Conservation (phyloP, 768 basidiomycete genomes). For the Neoboletus brunneissimus region DNA sequence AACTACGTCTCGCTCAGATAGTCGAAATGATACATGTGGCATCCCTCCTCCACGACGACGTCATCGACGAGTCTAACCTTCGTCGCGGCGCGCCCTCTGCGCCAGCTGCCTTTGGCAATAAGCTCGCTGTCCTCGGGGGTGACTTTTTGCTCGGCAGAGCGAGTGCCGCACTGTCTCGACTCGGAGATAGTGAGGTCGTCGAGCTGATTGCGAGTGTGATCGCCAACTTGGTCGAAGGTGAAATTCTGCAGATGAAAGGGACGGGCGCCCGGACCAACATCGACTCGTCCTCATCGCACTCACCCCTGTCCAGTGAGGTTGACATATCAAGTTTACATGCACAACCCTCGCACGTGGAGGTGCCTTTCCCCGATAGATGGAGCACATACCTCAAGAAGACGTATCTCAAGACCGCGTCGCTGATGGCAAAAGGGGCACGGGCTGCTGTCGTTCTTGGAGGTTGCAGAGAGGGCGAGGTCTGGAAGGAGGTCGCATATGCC, state of each 20-base stretch:
- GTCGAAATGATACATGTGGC: constrained; percentile 99
- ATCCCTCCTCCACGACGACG: constrained; percentile 88
- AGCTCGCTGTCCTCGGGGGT: constrained; percentile 89
- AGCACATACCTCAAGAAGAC: constrained; percentile 85
- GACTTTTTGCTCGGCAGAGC: constrained; percentile 95
- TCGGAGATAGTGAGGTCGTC: constrained; percentile 87
- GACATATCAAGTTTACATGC: constrained; percentile 43
- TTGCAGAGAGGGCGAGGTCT: constrained; percentile 66
- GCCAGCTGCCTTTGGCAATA: constrained; percentile 82
- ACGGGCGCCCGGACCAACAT: not conserved
- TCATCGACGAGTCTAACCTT: constrained; percentile 71
- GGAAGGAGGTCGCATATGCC: constrained; percentile 88
- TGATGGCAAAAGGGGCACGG: constrained; percentile 86
- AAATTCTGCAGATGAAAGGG: constrained; percentile 72
- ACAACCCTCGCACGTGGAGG: constrained; percentile 29
- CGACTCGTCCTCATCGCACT: not conserved
- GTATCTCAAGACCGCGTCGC: constrained; percentile 87
- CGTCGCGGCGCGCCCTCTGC: constrained; percentile 70
- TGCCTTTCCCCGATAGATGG: constrained; percentile 53
- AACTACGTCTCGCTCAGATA: constrained; percentile 90
- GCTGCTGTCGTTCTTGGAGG: constrained; percentile 89
- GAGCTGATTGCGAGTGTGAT: constrained; percentile 92
- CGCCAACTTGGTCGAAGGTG: constrained; percentile 94
- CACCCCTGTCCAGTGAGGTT: constrained; percentile 4
- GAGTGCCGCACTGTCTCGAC: constrained; percentile 78